These are phyloP conservation scores for Cryptosporidium meleagridis DNA, from an alignment of 169 alveolate genomes.

Conservation along the genomic window DNA sequence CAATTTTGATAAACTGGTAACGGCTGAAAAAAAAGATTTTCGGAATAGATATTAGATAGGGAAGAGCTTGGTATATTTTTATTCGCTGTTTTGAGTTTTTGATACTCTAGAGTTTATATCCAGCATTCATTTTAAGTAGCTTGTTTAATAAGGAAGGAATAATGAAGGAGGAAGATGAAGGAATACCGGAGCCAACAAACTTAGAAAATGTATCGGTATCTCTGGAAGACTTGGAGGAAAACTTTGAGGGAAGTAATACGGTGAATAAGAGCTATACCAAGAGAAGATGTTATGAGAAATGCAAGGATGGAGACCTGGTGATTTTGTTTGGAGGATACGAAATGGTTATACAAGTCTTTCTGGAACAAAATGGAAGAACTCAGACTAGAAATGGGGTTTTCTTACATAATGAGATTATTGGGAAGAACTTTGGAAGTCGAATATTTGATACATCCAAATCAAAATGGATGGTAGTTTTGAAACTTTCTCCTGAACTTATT, in stretches of 20 bases:
- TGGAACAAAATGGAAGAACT: background rate
- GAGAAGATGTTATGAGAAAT: slow-evolving; percentile 27
- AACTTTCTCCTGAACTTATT: slow-evolving; percentile 84
- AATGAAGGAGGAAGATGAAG: background rate
- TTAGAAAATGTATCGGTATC: background rate
- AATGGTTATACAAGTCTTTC: slow-evolving; percentile 23
- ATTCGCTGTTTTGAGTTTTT: background rate
- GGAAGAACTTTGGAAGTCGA: slow-evolving; percentile 77
- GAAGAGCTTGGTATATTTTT: background rate
- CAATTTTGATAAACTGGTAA: background rate
- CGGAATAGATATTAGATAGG: background rate
- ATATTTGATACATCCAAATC: slow-evolving; percentile 75
- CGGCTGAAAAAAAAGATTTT: background rate
- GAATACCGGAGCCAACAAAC: background rate
- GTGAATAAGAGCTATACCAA: background rate
- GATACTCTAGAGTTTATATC: background rate
- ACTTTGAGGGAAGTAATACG: background rate
- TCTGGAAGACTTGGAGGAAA: background rate
- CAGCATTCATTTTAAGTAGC: background rate
- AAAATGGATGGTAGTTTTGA: slow-evolving; percentile 79
- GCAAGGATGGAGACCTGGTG: slow-evolving; percentile 62
- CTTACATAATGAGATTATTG: slow-evolving; percentile 66
- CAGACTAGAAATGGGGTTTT: slow-evolving; percentile 48
- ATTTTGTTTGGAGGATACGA: slow-evolving; percentile 69
- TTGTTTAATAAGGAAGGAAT: background rate